Evolutionary conservation across 352 stramenopile species (phyloP), one percentile per base, ranked within the genome.

Genomic region (Saprolegnia diclina): DNA sequence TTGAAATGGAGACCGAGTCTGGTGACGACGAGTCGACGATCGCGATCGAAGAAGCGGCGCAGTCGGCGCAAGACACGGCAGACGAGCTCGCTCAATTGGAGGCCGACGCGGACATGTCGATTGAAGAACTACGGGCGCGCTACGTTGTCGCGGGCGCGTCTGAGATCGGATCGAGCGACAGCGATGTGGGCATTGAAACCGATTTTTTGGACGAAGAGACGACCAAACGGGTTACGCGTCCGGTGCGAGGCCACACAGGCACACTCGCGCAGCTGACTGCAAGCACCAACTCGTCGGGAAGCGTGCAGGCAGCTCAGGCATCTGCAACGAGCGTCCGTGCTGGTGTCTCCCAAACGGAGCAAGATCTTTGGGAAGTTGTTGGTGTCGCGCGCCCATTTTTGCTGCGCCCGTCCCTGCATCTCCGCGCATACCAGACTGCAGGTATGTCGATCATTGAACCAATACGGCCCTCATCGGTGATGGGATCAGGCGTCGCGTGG

Each of bases 401-500:
- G n/a, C 63, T 94, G 26, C 87, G 78, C 3, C 87, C 77, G 1
- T 79, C 83, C 0, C 65, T 94, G 4, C 71, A 83, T 44, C 56
- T 94, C 26, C 83, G 86, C 7, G 85, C 89, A 62, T 94, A 94
- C 52, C 86, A 94, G 71, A 75, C 90, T 71, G 76, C 83, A 11
- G 85, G 63, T 69, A 46, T 5, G 57, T 55, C 13, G 3, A 16
- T 59, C 9, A 24, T 56, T 62, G 54, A 22, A 56, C 29, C 21
- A 54, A 29, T 24, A 19, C 35, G 52, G 24, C 52, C 1, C 13
- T 18, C 3, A 26, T 4, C 11, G 35, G 16, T 7, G 4, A 4
- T 1, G 4, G 52, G 11, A 21, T 1, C 88, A 65, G 93, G 97
- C 4, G 82, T 99, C 38, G 98, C 98, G 73, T 99, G 97, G 97